These are phyloP conservation scores for Solanum acaule DNA, from an alignment of 257 asterid species.

Conservation along the genomic window DNA sequence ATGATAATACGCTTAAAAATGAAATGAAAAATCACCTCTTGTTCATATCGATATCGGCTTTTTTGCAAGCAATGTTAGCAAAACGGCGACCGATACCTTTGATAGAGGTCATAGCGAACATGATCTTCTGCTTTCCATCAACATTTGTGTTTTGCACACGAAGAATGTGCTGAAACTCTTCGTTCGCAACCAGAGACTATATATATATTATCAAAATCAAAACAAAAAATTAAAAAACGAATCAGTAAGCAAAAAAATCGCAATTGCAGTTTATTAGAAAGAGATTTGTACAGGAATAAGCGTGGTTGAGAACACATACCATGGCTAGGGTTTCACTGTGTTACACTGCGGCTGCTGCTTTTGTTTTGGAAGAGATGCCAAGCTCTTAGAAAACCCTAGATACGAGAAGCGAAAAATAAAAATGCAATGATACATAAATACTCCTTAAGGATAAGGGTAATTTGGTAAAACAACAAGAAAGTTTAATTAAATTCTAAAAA, in stretches of 20 bases:
- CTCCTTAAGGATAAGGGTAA: not conserved
- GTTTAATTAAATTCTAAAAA: not conserved
- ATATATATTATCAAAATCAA: not conserved
- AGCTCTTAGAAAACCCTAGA: not conserved
- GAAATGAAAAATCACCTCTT: slow-evolving; percentile 36
- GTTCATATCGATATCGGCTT: slow-evolving; percentile 93
- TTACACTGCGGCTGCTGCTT: not conserved
- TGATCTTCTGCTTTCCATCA: slow-evolving; percentile 91
- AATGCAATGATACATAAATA: not conserved
- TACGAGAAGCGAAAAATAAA: not conserved
- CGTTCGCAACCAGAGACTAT: slow-evolving; percentile 50
- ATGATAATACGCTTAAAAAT: not conserved
- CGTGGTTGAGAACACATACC: not conserved
- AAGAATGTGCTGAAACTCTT: slow-evolving; percentile 92
- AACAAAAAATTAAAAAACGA: not conserved
- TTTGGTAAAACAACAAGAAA: not conserved
- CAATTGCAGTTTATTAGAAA: rapidly evolving
- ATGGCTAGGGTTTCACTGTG: not conserved
- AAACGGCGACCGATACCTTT: slow-evolving; percentile 98
- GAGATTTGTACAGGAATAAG: too few relatives aligned
- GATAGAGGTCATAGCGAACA: slow-evolving; percentile 92
- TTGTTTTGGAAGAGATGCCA: not conserved
- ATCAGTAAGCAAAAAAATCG: not conserved
- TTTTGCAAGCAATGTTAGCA: slow-evolving; percentile 83
- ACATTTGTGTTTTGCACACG: slow-evolving; percentile 94